Base-by-base conservation (phyloP, 73 alveolate species). In the Blepharisma stoltei region DNA sequence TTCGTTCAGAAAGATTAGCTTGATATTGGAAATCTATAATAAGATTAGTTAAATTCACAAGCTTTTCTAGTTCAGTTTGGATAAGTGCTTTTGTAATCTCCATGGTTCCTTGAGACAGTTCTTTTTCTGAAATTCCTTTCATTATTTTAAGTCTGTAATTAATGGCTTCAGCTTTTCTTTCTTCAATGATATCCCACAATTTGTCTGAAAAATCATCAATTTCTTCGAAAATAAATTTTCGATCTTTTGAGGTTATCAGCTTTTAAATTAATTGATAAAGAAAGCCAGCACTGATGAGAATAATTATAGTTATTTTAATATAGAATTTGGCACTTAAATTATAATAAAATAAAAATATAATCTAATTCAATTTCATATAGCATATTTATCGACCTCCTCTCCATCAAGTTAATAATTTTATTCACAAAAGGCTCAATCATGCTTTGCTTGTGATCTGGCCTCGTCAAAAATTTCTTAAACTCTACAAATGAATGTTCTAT, bases 101-200 rank as follows among this genome's bases (percentile, higher is more conserved):
- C 14, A 60, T n/a, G 3, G 23, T 38, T 60, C 18, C 37, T 18
- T 8, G n/a, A 14, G 23, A 0, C 3, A 60, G 47, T 60, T 11
- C 73, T 25, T 14, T 8, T n/a, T 38, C 14, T 1, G 73, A 38
- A 38, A 14, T 38, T 60, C 23, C 46, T 14, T 60, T n/a, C 18
- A 20, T 0, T 0, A 5, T n/a, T 25, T 60, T 60, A 14, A 14
- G 46, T 8, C 14, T 8, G 46, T 60, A 60, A 8, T 60, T 60
- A 1, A 60, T 9, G 73, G 14, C 23, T 60, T 60, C 73, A 20
- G 18, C 45, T 25, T 60, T 60, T 9, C 73, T n/a, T n/a, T 38
- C 73, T 60, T 60, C 73, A 25, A 60, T 60, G 73, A 60, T 60
- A 25, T 60, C 73, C 73, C 73, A 60, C 18, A 60, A 25, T 60